Evolutionary conservation across 305 asterid species (phyloP).

Genomic region (Striga hermonthica): DNA sequence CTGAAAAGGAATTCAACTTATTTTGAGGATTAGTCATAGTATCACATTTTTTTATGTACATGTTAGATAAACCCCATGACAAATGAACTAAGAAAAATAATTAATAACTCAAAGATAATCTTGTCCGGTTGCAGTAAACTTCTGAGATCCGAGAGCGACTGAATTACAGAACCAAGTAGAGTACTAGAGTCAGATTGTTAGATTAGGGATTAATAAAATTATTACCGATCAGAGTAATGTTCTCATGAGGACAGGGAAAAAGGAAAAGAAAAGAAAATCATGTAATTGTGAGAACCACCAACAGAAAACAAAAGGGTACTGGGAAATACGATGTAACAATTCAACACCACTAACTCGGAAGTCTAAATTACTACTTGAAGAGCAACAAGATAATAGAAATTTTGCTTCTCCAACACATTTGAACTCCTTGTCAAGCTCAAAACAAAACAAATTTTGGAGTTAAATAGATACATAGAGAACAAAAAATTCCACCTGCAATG

Average conservation of each 20-base stretch:
- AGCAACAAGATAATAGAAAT: slow-evolving; percentile 1
- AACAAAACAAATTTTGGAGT: too few species aligned
- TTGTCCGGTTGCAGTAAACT: background rate
- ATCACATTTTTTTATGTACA: background rate
- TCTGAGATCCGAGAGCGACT: background rate
- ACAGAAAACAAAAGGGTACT: too few species aligned
- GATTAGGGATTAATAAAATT: too few species aligned
- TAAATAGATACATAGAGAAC: too few species aligned
- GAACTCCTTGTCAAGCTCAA: slow-evolving; percentile 6
- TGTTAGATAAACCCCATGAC: background rate
- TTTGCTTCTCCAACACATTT: slow-evolving; percentile 13
- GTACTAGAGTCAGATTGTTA: too few species aligned
- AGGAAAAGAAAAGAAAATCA: too few species aligned
- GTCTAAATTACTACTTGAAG: slow-evolving; percentile 10
- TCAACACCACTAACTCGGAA: slow-evolving; percentile 7
- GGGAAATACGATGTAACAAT: background rate
- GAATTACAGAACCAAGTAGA: background rate
- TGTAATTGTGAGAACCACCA: too few species aligned
- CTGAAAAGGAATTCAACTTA: background rate
- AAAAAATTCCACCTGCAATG: slow-evolving; percentile 71
- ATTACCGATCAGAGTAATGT: too few species aligned
- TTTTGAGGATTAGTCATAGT: background rate
- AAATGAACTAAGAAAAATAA: background rate
- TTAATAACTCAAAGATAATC: background rate
- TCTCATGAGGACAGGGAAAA: too few species aligned